Base-by-base conservation (phyloP, 306 rosid species). In the Vicia sativa region DNA sequence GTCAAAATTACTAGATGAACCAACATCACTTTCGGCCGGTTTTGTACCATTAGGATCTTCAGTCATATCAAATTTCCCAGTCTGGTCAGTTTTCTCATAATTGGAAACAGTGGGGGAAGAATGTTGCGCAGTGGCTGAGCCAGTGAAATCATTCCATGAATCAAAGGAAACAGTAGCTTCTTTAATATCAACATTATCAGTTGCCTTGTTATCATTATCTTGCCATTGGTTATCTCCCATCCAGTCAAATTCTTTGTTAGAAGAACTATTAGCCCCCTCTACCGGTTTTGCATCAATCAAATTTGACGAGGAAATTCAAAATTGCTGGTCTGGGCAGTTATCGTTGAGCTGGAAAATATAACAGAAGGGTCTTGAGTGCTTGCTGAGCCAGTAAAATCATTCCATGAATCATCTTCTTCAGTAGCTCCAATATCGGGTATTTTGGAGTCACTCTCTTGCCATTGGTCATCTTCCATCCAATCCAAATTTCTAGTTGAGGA, bases 121-220 rank as follows among this genome's bases (percentile, higher is more conserved):
- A 80, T 65, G 37, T 25, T 71, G 82, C 28, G 65, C 52, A 49
- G 72, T 71, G 62, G 80, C 74, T 2, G 82, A 84, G 78, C 81
- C 80, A 12, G 86, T 62, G 76, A 87, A 84, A 72, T 81, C 83
- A 74, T 91, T 87, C 97, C 89, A 88, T 16, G 49, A 61, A 71
- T 86, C 90, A 70, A 83, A 81, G 26, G 86, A 71, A 74, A 74
- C 87, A 34, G 69, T 78, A 65, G 52, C 81, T 48, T 67, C 74
- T 31, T 29, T 54, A 52, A 46, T 67, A 53, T 69, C 73, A 71
- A 59, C 65, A 49, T 73, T 66, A 76, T 69, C 80, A 56, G 72
- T 79, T 53, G 53, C 60, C 49, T 76, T 76, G 57, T 79, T 67
- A 70, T 58, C 77, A 69, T 68, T 78, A 37, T 64, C 71, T 64